These are phyloP conservation scores for Fremontodendron californicum DNA, from an alignment of 345 rosid genomes.

Conservation along the genomic window DNA sequence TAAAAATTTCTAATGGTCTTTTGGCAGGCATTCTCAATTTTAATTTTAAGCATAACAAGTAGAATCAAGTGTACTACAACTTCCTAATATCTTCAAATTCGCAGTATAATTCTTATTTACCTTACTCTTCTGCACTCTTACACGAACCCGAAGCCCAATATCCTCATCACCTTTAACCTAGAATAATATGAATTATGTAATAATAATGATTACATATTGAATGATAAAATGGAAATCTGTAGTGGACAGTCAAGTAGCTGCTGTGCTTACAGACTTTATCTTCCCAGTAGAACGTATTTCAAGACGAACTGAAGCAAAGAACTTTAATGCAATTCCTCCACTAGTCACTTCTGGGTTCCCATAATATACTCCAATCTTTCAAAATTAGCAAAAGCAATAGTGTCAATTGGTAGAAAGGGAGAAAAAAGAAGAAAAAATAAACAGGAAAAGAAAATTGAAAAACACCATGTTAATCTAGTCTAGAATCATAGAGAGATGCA, in stretches of 20 bases:
- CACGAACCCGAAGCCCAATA: constrained; percentile 84
- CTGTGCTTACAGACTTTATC: constrained; percentile 83
- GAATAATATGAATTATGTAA: constrained; percentile 9
- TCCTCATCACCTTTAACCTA: constrained; percentile 94
- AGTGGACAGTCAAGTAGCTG: constrained; percentile 6
- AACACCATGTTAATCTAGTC: not conserved
- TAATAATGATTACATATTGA: constrained; percentile 3
- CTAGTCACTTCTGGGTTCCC: constrained; percentile 99
- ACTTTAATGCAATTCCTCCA: constrained; percentile 93
- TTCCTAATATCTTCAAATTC: constrained; percentile 7
- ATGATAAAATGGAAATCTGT: not conserved
- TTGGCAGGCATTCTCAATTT: not conserved
- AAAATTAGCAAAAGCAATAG: constrained; percentile 20
- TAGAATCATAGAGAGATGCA: constrained; percentile 7
- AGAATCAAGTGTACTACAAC: not conserved
- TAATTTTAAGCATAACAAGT: not conserved
- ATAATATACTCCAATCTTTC: constrained; percentile 90
- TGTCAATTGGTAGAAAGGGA: constrained; percentile 10
- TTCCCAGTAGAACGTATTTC: constrained; percentile 94
- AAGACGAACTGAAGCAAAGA: constrained; percentile 90
- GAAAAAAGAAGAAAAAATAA: not conserved
- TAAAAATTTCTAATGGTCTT: constrained; percentile 2
- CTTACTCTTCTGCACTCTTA: constrained; percentile 97
- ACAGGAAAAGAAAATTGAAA: not conserved
- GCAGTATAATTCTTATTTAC: constrained; percentile 33